phyloP scores from a whole-genome alignment of 2,329 filamentous ascomycete genomes.

The Lecanosticta acicola region DNA sequence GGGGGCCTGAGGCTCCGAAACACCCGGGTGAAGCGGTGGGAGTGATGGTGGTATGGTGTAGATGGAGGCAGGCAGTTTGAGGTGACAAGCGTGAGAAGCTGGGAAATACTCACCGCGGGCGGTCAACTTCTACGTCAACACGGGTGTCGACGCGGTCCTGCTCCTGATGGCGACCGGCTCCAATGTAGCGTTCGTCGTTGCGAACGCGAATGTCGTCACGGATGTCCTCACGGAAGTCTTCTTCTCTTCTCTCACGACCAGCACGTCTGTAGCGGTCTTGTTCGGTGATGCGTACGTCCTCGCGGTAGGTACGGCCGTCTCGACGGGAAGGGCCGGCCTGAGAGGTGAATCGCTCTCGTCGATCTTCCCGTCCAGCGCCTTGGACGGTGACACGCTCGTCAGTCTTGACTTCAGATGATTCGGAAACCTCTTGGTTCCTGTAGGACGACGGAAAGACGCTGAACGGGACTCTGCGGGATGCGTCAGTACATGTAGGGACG shows the following conservation, averaged over 20 bases:
- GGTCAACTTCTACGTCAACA: slow-evolving; percentile 43
- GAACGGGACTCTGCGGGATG: slow-evolving; percentile 66
- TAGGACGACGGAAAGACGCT: slow-evolving; percentile 99
- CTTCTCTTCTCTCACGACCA: slow-evolving; percentile 52
- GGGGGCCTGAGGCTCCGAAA: neutral
- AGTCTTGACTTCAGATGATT: slow-evolving; percentile 69
- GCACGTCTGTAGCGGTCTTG: slow-evolving; percentile 67
- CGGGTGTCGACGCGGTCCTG: slow-evolving; percentile 25
- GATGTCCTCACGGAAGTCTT: slow-evolving; percentile 27
- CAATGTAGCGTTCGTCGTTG: slow-evolving; percentile 25
- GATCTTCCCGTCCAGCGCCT: slow-evolving; percentile 97
- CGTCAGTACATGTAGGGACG: slow-evolving; percentile 4
- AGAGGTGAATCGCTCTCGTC: slow-evolving; percentile 65
- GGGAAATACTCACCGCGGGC: slow-evolving; percentile 45
- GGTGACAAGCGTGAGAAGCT: too few relatives aligned
- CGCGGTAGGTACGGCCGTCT: slow-evolving; percentile 61
- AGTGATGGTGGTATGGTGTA: slow-evolving; percentile 3
- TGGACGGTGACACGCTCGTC: slow-evolving; percentile 77
- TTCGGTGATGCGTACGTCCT: slow-evolving; percentile 81
- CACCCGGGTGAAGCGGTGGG: neutral
- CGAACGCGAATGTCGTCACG: slow-evolving; percentile 22
- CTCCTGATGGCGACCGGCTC: slow-evolving; percentile 16
- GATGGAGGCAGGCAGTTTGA: slow-evolving; percentile 8
- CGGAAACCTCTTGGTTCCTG: slow-evolving; percentile 61
- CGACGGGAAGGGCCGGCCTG: slow-evolving; percentile 58